Evolutionary conservation across 306 rosid genomes (phyloP).

Genomic region (Trifolium repens): DNA sequence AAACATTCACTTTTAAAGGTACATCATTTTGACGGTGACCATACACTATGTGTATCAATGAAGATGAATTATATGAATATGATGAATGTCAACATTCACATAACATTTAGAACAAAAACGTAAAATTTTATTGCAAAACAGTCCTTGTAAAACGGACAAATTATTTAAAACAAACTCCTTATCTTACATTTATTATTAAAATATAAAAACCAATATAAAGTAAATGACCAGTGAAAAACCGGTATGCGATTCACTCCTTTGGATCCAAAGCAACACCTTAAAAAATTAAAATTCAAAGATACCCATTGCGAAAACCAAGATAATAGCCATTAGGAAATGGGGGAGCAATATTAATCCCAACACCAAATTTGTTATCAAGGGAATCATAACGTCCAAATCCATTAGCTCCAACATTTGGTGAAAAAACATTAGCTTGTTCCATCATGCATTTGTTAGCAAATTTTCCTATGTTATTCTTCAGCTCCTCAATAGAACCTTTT

Average conservation of each 20-base stretch:
- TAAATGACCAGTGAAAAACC: constrained; percentile 29
- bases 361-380: background rate
- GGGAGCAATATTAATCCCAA: constrained; percentile 24
- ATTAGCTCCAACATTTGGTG: background rate
- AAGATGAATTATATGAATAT: background rate
- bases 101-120: background rate
- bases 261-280: constrained; percentile 21
- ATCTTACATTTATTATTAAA: background rate
- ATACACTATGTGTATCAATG: background rate
- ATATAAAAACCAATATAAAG: background rate
- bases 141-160: constrained; percentile 34
- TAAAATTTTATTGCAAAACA: constrained; percentile 24
- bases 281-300: constrained; percentile 42
- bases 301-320: constrained; percentile 44
- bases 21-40: no score
- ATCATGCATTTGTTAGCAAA: background rate
- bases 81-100: background rate
- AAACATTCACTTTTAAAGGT: no score
- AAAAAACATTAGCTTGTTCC: background rate
- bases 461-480: background rate
- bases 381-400: background rate
- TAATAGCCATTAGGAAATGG: constrained; percentile 42
- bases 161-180: constrained; percentile 24
- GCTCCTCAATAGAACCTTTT: background rate
- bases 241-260: constrained; percentile 9